These are phyloP conservation scores for Linnemannia zychae DNA, from an alignment of 192 early-diverging fungal species.

Conservation along the genomic window DNA sequence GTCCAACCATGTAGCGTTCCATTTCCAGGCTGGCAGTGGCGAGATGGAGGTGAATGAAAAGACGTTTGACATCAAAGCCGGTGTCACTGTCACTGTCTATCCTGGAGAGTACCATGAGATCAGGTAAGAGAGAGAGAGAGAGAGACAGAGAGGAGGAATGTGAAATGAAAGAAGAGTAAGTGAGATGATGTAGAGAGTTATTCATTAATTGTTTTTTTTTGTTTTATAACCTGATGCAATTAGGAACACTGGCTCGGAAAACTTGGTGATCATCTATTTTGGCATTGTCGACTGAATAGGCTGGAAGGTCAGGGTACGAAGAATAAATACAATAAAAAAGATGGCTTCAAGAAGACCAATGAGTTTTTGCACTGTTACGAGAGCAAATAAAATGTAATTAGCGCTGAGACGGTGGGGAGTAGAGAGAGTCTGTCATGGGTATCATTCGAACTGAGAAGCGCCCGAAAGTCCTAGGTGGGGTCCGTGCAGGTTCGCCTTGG, in stretches of 20 bases:
- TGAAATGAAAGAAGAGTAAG: too few species aligned
- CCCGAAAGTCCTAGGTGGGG: too few species aligned
- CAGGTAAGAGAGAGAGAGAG: slow-evolving; percentile 18
- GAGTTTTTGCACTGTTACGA: too few species aligned
- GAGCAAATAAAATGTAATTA: too few species aligned
- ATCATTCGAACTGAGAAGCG: too few species aligned
- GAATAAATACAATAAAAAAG: too few species aligned
- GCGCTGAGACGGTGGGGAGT: too few species aligned
- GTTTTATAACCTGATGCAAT: background rate
- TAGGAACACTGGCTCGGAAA: slow-evolving; percentile 51
- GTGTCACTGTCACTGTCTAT: slow-evolving; percentile 53
- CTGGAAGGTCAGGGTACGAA: too few species aligned
- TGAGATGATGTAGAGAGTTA: background rate
- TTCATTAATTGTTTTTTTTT: background rate
- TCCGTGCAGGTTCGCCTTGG: too few species aligned
- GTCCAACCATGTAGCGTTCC: slow-evolving; percentile 45
- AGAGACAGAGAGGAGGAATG: background rate
- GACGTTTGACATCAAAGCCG: slow-evolving; percentile 47
- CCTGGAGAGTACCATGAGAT: slow-evolving; percentile 55
- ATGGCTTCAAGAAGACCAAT: too few species aligned
- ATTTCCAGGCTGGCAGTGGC: slow-evolving; percentile 48
- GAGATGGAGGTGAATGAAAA: slow-evolving; percentile 57
- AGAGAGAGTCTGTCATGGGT: too few species aligned
- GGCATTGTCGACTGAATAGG: slow-evolving; percentile 39
- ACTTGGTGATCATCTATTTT: slow-evolving; percentile 55